Evolutionary conservation across 1,284 basidiomycete species (phyloP).

Genomic region (Cryptococcus hybrid): DNA sequence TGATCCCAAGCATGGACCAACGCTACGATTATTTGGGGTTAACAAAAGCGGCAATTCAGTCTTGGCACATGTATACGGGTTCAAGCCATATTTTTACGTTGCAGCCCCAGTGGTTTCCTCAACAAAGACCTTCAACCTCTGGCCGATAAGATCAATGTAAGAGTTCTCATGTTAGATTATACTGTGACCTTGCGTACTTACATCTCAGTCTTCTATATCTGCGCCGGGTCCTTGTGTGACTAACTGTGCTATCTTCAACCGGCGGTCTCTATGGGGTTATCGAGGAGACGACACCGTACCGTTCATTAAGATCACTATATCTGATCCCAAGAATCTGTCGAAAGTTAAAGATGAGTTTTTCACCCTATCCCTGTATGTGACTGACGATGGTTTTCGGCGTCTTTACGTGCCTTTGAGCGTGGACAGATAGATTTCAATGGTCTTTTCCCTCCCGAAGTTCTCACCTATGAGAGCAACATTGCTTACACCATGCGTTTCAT

Average conservation of each 20-base stretch:
- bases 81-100: conserved; percentile 88
- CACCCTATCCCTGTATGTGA: neutral
- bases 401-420: conserved; percentile 76
- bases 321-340: conserved; percentile 70
- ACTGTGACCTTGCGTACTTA: conserved; percentile 8
- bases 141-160: conserved; percentile 70
- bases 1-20: conserved; percentile 56
- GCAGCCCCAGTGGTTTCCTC: conserved; percentile 71
- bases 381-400: conserved; percentile 51
- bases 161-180: conserved; percentile 31
- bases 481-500: conserved; percentile 86
- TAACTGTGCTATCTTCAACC: conserved; percentile 62
- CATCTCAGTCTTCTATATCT: conserved; percentile 29
- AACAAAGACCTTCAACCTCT: conserved; percentile 66
- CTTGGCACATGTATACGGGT: conserved; percentile 73
- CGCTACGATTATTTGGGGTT: conserved; percentile 80
- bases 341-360: conserved; percentile 84
- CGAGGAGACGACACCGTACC: conserved; percentile 70
- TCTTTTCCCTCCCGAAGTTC: conserved; percentile 60
- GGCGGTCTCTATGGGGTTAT: conserved; percentile 81
- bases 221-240: conserved; percentile 53
- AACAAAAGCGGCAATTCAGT: conserved; percentile 86
- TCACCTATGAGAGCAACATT: conserved; percentile 91
- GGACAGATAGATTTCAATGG: conserved; percentile 73
- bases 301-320: conserved; percentile 79